These are phyloP conservation scores for Pyrus pyrifolia DNA, from an alignment of 306 rosid genomes.

Conservation along the genomic window DNA sequence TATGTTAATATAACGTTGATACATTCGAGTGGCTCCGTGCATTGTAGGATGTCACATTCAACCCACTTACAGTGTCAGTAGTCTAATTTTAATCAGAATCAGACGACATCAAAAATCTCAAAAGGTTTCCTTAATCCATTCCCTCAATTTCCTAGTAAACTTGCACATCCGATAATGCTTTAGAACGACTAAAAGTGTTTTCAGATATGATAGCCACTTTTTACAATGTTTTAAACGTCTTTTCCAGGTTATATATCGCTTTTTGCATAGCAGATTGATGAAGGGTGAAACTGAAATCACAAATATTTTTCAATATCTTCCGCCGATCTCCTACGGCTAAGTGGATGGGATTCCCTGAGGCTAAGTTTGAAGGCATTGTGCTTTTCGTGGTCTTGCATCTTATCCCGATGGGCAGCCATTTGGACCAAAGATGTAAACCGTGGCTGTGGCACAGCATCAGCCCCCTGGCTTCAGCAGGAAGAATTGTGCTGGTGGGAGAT, in stretches of 20 bases:
- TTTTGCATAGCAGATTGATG: not conserved
- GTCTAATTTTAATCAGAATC: no score
- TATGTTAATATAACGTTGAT: no score
- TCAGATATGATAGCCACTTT: no score
- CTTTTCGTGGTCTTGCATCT: constrained; percentile 67
- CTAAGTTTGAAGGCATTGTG: constrained; percentile 64
- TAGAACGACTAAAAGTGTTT: no score
- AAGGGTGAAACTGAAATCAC: not conserved
- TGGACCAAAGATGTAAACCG: constrained; percentile 57
- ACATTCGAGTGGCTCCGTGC: no score
- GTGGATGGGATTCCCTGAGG: constrained; percentile 82
- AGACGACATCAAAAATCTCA: no score
- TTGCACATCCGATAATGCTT: no score
- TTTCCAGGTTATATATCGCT: not conserved
- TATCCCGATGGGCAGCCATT: constrained; percentile 63
- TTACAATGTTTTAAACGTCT: not conserved
- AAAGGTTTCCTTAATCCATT: constrained; percentile 32
- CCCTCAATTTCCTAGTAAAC: not conserved
- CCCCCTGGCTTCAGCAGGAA: constrained; percentile 61
- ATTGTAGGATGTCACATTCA: no score
- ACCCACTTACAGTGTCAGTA: no score
- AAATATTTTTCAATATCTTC: not conserved
- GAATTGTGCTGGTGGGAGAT: constrained; percentile 76
- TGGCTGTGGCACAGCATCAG: constrained; percentile 81
- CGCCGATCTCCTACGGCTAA: constrained; percentile 72